A percentile compares a stretch with the other conserved stretches of the same genome.
These are phyloP conservation scores for Zizania palustris DNA, from an alignment of 202 grass and related monocot genomes.

Conservation along the genomic window DNA sequence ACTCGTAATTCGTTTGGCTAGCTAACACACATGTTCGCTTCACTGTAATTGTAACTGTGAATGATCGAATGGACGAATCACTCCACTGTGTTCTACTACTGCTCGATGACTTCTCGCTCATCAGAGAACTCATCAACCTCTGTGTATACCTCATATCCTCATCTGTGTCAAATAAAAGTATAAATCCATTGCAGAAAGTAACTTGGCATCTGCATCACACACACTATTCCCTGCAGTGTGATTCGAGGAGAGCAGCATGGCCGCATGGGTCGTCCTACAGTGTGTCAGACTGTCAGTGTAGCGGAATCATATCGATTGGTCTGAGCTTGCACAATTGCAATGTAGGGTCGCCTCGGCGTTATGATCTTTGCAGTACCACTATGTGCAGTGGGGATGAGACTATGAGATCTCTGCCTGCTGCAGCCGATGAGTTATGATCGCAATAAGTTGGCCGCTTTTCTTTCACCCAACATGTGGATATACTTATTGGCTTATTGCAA, in stretches of 20 bases:
- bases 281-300: neutral
- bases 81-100: neutral
- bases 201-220: neutral
- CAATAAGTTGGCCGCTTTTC: constrained; percentile 42
- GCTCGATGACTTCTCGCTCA: neutral
- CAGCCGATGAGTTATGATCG: constrained; percentile 33
- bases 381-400: constrained; percentile 28
- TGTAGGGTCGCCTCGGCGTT: constrained; percentile 26
- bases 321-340: constrained; percentile 1
- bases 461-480: constrained; percentile 36
- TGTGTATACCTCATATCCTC: constrained; percentile 43
- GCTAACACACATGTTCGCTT: constrained; percentile 49
- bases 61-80: constrained; percentile 31
- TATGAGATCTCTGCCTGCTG: neutral
- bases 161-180: constrained; percentile 42
- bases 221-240: neutral
- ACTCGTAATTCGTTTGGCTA: neutral
- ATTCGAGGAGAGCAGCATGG: neutral
- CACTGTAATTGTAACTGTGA: constrained; percentile 51
- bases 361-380: constrained; percentile 19
- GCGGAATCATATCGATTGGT: constrained; percentile 27
- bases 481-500: constrained; percentile 32
- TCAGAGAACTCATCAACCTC: constrained; percentile 3
- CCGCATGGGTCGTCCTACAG: neutral
- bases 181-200: neutral